Conservation (phyloP, 1,139 yeast genomes). For the Saccharomyces hybrid region DNA sequence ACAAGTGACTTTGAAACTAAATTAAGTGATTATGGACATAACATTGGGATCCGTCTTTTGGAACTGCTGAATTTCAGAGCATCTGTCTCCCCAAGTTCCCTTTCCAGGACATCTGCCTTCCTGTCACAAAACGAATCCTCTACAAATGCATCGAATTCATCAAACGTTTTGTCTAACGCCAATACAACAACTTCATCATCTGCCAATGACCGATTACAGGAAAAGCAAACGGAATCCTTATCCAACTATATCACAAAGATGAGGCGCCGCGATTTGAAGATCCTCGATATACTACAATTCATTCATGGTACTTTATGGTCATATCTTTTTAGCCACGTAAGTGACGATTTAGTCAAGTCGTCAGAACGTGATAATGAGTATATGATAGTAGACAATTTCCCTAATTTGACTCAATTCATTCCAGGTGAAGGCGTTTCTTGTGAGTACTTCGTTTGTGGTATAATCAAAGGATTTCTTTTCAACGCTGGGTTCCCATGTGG, state of each 20-base stretch:
- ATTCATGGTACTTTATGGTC: slow-evolving; percentile 80
- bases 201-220: slow-evolving; percentile 8
- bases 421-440: slow-evolving; percentile 45
- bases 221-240: slow-evolving; percentile 16
- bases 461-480: slow-evolving; percentile 82
- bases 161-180: slow-evolving; percentile 34
- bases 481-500: slow-evolving; percentile 67
- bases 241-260: slow-evolving; percentile 21
- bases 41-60: slow-evolving; percentile 52
- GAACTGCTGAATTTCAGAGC: slow-evolving; percentile 54
- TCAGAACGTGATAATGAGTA: slow-evolving; percentile 76
- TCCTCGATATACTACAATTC: slow-evolving; percentile 75
- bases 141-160: slow-evolving; percentile 4
- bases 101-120: slow-evolving; percentile 19
- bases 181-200: slow-evolving; percentile 8
- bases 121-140: slow-evolving; percentile 20
- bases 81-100: slow-evolving; percentile 19
- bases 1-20: slow-evolving; percentile 54
- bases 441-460: slow-evolving; percentile 59
- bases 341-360: slow-evolving; percentile 83
- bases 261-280: slow-evolving; percentile 51
- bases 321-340: slow-evolving; percentile 69
- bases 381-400: slow-evolving; percentile 78
- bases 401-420: slow-evolving; percentile 67
- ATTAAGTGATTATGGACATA: slow-evolving; percentile 69